These are phyloP conservation scores for Arthroderma sp. DNA, from an alignment of 2,329 filamentous ascomycete genomes.

Conservation along the genomic window DNA sequence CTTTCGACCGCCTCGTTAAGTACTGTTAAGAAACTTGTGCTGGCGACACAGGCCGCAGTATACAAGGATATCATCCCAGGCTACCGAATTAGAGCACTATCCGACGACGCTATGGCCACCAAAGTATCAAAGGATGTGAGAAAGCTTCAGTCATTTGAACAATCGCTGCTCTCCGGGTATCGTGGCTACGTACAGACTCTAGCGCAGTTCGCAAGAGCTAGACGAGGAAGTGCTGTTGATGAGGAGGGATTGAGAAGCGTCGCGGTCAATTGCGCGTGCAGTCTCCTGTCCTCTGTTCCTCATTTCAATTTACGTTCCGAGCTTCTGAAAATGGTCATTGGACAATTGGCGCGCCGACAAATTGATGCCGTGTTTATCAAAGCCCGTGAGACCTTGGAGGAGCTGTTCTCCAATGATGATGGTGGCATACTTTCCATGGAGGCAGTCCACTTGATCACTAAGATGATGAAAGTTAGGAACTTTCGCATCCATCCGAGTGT, in stretches of 20 bases:
- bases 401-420: conserved; percentile 72
- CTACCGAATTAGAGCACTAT: conserved; percentile 76
- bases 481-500: conserved; percentile 75
- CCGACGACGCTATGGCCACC: conserved; percentile 58
- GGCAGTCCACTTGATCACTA: conserved; percentile 68
- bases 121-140: conserved; percentile 89
- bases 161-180: conserved; percentile 73
- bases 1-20: conserved; percentile 51
- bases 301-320: conserved; percentile 96
- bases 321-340: conserved; percentile 72
- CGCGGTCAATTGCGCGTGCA: conserved; percentile 76
- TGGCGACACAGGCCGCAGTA: conserved; percentile 76
- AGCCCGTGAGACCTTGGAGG: conserved; percentile 65
- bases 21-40: conserved; percentile 69
- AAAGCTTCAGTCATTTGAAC: conserved; percentile 70
- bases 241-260: conserved; percentile 48
- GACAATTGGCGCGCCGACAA: conserved; percentile 61
- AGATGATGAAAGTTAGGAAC: conserved; percentile 86
- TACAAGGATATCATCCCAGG: conserved; percentile 96
- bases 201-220: conserved; percentile 49
- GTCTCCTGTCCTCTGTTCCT: conserved; percentile 64
- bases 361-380: conserved; percentile 64
- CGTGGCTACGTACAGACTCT: conserved; percentile 71
- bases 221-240: conserved; percentile 27
- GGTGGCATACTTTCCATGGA: conserved; percentile 82